phyloP scores from a whole-genome alignment of 306 rosid genomes.

The Coriaria nepalensis region DNA sequence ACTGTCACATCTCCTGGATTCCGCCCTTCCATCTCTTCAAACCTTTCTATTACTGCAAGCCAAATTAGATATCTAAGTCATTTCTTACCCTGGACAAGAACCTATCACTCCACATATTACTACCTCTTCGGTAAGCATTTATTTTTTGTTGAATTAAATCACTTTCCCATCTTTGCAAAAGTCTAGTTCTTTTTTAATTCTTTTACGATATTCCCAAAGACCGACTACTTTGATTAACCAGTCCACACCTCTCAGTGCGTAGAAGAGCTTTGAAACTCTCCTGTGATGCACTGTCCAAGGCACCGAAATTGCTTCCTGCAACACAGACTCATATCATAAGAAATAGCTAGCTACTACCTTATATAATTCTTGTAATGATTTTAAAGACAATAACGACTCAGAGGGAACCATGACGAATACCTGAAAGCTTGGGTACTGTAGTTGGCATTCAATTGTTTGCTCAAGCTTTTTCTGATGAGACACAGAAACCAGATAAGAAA shows the following conservation, averaged over 20 bases:
- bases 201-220: background rate
- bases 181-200: too few species aligned
- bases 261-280: slow-evolving; percentile 60
- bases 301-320: slow-evolving; percentile 68
- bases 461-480: slow-evolving; percentile 61
- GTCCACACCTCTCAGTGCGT: slow-evolving; percentile 72
- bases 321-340: slow-evolving; percentile 2
- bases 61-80: background rate
- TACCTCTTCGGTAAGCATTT: background rate
- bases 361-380: too few species aligned
- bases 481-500: slow-evolving; percentile 7
- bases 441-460: slow-evolving; percentile 44
- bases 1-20: slow-evolving; percentile 47
- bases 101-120: background rate
- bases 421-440: slow-evolving; percentile 67
- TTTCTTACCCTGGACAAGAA: background rate
- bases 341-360: background rate
- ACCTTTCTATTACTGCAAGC: slow-evolving; percentile 57
- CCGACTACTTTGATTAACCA: slow-evolving; percentile 5
- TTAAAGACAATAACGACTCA: background rate
- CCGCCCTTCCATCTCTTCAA: slow-evolving; percentile 65
- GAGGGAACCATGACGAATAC: slow-evolving; percentile 22
- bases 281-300: slow-evolving; percentile 63
- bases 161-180: too few species aligned
- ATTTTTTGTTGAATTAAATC: too few species aligned